These are phyloP conservation scores for Russula griseocarnosa DNA, from an alignment of 768 basidiomycete species.

Conservation along the genomic window DNA sequence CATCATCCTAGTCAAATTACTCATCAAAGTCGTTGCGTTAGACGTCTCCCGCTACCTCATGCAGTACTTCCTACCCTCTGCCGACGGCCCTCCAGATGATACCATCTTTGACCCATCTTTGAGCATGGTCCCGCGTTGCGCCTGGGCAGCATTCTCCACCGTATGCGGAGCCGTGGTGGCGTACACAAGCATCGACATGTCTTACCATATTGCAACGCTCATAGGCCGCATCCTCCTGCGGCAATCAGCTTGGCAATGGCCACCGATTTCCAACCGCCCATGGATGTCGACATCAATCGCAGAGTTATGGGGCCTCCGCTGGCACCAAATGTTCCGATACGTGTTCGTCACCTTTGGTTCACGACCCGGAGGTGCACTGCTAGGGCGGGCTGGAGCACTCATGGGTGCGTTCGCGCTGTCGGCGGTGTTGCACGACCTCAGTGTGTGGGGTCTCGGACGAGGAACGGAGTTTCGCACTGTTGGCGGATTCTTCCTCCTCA, in stretches of 20 bases:
- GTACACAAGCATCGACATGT: constrained; percentile 19
- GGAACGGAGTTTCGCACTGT: constrained; percentile 46
- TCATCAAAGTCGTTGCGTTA: constrained; percentile 8
- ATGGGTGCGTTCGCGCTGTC: constrained; percentile 60
- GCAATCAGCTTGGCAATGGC: constrained; percentile 36
- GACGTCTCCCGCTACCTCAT: constrained; percentile 13
- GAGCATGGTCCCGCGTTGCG: neutral
- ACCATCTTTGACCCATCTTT: constrained; percentile 20
- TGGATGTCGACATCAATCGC: constrained; percentile 39
- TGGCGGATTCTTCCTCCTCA: constrained; percentile 55
- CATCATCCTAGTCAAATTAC: neutral
- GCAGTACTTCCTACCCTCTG: constrained; percentile 6
- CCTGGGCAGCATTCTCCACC: constrained; percentile 4
- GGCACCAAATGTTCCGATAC: constrained; percentile 40
- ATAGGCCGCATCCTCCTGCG: constrained; percentile 33
- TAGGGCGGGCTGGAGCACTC: constrained; percentile 50
- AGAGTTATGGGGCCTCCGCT: constrained; percentile 41
- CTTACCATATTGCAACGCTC: constrained; percentile 32
- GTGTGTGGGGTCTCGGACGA: constrained; percentile 55
- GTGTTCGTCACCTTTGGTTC: constrained; percentile 36
- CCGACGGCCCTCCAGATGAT: constrained; percentile 5
- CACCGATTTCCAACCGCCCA: constrained; percentile 37
- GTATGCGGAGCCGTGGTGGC: constrained; percentile 20
- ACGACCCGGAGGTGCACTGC: constrained; percentile 35
- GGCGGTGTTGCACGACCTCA: constrained; percentile 55